Percentiles rank a stretch among this genome's conserved stretches.
phyloP scores from a whole-genome alignment of 2,329 filamentous ascomycete species.

The Sporothrix dimorphospora region DNA sequence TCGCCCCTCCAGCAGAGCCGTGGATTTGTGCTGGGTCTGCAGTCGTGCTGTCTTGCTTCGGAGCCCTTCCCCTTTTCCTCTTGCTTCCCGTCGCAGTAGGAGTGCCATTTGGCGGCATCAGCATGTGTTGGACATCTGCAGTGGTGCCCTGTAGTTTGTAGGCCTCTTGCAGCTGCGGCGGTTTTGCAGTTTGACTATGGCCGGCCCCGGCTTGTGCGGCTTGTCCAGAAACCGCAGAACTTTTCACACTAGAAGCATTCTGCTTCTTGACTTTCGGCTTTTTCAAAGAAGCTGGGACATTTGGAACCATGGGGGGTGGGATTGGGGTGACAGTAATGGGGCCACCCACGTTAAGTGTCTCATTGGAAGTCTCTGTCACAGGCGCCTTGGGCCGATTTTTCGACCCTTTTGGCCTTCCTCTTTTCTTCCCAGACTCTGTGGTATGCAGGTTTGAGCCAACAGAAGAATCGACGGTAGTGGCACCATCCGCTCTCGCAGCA shows the following conservation, averaged over 20 bases:
- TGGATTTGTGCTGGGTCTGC: constrained; percentile 9
- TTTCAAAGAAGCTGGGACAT: constrained; percentile 29
- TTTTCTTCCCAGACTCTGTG: constrained; percentile 41
- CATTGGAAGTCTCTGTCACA: background rate
- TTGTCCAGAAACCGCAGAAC: background rate
- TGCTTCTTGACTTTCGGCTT: constrained; percentile 43
- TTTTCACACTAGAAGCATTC: constrained; percentile 44
- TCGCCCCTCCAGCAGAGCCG: background rate
- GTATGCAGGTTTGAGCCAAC: background rate
- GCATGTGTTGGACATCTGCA: constrained; percentile 12
- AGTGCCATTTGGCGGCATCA: background rate
- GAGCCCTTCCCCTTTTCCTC: constrained; percentile 39
- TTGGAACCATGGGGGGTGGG: constrained; percentile 35
- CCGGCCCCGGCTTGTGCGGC: constrained; percentile 29
- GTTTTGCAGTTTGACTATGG: background rate
- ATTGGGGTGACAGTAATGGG: constrained; percentile 31
- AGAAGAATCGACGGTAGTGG: background rate
- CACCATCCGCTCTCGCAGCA: background rate
- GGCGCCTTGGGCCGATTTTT: constrained; percentile 51
- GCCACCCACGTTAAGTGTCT: background rate
- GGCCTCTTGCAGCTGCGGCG: constrained; percentile 1
- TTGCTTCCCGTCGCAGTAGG: constrained; percentile 35
- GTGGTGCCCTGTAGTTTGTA: constrained; percentile 4
- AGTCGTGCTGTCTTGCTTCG: constrained; percentile 22
- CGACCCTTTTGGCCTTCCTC: constrained; percentile 57